phyloP scores from a whole-genome alignment of 2,329 filamentous ascomycete species.

The Ambrosiella beaveri region DNA sequence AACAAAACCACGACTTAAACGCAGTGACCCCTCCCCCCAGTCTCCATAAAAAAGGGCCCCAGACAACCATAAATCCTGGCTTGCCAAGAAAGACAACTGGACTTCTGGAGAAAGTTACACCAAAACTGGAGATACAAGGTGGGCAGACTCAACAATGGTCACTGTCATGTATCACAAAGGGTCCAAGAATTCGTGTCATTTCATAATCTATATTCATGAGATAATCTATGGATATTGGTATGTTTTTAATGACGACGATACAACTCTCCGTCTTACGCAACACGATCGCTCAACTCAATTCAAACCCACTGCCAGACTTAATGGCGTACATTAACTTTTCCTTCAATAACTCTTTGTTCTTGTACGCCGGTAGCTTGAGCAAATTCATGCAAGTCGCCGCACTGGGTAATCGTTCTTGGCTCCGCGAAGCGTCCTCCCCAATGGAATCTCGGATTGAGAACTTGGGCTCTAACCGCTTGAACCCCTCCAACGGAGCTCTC shows the following conservation, averaged over 20 bases:
- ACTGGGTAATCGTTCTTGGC: constrained; percentile 61
- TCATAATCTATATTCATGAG: not conserved
- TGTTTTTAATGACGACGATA: not conserved
- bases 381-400: constrained; percentile 94
- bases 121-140: not conserved
- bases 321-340: constrained; percentile 81
- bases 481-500: constrained; percentile 74
- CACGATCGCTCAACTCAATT: constrained; percentile 38
- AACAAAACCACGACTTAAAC: no score
- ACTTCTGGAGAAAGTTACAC: not conserved
- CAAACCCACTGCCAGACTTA: constrained; percentile 80
- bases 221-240: not conserved
- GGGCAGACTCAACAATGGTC: not conserved
- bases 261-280: not conserved
- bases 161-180: no score
- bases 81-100: not conserved
- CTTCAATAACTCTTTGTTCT: constrained; percentile 43
- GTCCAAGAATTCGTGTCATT: no score
- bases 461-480: constrained; percentile 63
- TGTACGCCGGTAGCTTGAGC: constrained; percentile 77
- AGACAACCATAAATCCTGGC: not conserved
- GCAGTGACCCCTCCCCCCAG: no score
- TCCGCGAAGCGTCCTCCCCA: constrained; percentile 23
- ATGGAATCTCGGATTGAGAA: constrained; percentile 77
- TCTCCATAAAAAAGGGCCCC: not conserved